Evolutionary conservation across 495 filamentous ascomycete species (phyloP).

Genomic region (Hyaloscypha hepaticicola): DNA sequence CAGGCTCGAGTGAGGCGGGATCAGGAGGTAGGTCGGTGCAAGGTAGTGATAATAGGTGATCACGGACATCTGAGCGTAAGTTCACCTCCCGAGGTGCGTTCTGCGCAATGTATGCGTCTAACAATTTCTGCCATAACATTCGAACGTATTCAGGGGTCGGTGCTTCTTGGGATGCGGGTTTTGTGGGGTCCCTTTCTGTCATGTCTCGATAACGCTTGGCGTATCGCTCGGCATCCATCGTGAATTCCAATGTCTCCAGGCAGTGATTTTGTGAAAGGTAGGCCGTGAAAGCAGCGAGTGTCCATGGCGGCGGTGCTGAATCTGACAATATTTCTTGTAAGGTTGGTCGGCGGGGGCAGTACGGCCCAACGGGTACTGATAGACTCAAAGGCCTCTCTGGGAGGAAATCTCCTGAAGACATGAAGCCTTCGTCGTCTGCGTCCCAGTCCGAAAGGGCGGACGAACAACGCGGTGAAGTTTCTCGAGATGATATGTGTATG

Average conservation of each 20-base stretch:
- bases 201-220: slow-evolving; percentile 66
- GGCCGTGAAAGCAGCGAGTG: slow-evolving; percentile 90
- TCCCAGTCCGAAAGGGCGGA: slow-evolving; percentile 51
- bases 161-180: slow-evolving; percentile 45
- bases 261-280: slow-evolving; percentile 98
- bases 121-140: slow-evolving; percentile 66
- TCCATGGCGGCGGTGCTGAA: slow-evolving; percentile 85
- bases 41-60: slow-evolving; percentile 68
- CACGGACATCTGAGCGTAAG: slow-evolving; percentile 80
- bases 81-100: slow-evolving; percentile 91
- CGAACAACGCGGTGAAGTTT: slow-evolving; percentile 33
- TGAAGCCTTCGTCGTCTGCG: slow-evolving; percentile 55
- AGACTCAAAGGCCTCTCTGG: slow-evolving; percentile 62
- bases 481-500: slow-evolving; percentile 43
- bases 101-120: slow-evolving; percentile 73
- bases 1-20: slow-evolving; percentile 78
- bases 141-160: slow-evolving; percentile 69
- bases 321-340: slow-evolving; percentile 87
- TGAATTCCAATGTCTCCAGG: slow-evolving; percentile 95
- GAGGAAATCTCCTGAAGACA: slow-evolving; percentile 45
- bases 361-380: slow-evolving; percentile 59
- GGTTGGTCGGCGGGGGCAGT: slow-evolving; percentile 74
- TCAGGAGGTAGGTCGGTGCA: slow-evolving; percentile 63
- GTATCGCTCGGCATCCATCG: slow-evolving; percentile 92
- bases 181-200: slow-evolving; percentile 32